Evolutionary conservation across 2,329 filamentous ascomycete genomes (phyloP), one percentile per base, ranked within the genome.

Genomic region (Dothideomycetes sp.): DNA sequence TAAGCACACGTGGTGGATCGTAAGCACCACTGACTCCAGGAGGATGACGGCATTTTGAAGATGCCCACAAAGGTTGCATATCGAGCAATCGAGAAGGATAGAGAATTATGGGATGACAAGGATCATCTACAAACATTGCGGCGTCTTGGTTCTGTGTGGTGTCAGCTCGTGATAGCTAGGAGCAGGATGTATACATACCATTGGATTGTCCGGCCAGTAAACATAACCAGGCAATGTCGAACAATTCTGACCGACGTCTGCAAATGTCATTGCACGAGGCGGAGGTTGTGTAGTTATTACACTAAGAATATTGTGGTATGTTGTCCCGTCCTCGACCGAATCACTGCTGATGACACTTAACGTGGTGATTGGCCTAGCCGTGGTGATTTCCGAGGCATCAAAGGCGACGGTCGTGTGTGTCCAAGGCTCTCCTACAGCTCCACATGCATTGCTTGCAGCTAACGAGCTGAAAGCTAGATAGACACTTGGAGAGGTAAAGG

Each of bases 401-500:
- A 46, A 46, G 9, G 31, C 41, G 13, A 46, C 22, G 5, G 45
- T 46, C 5, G 39, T 46, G 19, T 22, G 41, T 11, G 36, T 39
- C 45, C 41, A 46, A 15, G 15, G 16, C 8, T 36, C 35, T 28
- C 45, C 45, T 30, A 46, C 41, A 20, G 29, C 35, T 5, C 45
- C 45, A 24, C 45, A 46, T 24, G 5, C 23, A 22, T 46, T 39
- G 12, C 25, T 40, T 18, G 45, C 45, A 10, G 17, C 32, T 8
- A 46, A 19, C 1, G 41, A 40, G 17, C 31, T 44, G 12, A 46
- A 46, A 7, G 39, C 41, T 33, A 46, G 36, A 19, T 46, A 46
- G 11, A 46, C 45, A 18, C 45, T 46, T 9, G 45, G 45, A 5
- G 45, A 46, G 4, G 44, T 46, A 22, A 46, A 44, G 13, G 36